Percentiles rank a stretch among this genome's conserved stretches.
phyloP scores from a whole-genome alignment of 495 filamentous ascomycete genomes.

The Echria macrotheca region DNA sequence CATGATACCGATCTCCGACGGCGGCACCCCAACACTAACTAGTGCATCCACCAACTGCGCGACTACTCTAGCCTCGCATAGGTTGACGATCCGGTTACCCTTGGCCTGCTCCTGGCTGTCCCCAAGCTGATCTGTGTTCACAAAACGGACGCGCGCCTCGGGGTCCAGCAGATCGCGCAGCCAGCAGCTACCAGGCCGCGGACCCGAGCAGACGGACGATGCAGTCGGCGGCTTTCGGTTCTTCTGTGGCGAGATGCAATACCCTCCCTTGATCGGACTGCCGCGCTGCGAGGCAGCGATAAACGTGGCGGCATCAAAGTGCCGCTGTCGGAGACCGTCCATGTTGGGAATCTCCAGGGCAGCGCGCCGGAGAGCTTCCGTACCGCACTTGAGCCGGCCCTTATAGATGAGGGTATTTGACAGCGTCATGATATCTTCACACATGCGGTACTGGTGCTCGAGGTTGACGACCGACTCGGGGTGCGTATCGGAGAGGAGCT shows the following conservation, averaged over 20 bases:
- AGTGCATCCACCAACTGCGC: conserved; percentile 74
- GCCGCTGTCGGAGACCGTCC: conserved; percentile 51
- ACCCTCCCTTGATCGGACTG: neutral
- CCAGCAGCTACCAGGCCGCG: conserved; percentile 61
- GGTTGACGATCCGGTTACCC: conserved; percentile 82
- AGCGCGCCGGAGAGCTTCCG: conserved; percentile 61
- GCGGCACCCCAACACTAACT: conserved; percentile 65
- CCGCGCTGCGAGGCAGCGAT: conserved; percentile 17
- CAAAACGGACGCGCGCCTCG: conserved; percentile 65
- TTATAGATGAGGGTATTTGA: conserved; percentile 91
- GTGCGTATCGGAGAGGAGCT: conserved; percentile 80
- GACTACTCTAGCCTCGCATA: conserved; percentile 67
- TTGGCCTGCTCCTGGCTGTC: conserved; percentile 61
- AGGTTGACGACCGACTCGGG: conserved; percentile 82
- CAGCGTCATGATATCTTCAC: conserved; percentile 88
- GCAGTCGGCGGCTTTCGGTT: conserved; percentile 15
- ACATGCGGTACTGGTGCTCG: conserved; percentile 97
- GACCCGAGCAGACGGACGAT: conserved; percentile 47
- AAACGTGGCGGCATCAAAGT: conserved; percentile 42
- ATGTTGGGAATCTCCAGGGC: conserved; percentile 51
- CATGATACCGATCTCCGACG: conserved; percentile 84
- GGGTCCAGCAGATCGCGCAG: conserved; percentile 70
- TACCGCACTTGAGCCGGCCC: conserved; percentile 85
- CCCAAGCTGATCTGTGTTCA: conserved; percentile 79
- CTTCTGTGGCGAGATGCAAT: conserved; percentile 6